Evolutionary conservation across 306 rosid species (phyloP), one percentile per base, ranked within the genome.

Genomic region (Dryas octopetala): DNA sequence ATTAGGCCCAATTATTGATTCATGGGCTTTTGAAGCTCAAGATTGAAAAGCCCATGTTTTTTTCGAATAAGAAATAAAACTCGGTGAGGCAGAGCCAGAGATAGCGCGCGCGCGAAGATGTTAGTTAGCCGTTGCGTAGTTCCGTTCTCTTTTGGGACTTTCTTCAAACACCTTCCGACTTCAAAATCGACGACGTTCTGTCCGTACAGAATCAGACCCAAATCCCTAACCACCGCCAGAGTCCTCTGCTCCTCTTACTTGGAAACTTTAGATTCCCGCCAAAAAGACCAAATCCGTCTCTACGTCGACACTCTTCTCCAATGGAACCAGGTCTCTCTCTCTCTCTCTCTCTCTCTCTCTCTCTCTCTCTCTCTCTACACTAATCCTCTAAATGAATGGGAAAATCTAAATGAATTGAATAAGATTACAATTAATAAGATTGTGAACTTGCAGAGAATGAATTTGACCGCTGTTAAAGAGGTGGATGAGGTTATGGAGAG

Each of bases 291-390:
- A 79, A 60, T 95, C 70, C 82, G 82, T 83, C 92, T 87, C 72
- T 91, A 87, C 77, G 96, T 90, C 58, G 88, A 90, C 71, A 74
- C 87, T 80, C 97, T 95, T 76, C 98, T 95, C 66, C 86, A 90
- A 73, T 95, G 98, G 98, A 95, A 95, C 89, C 82, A 82, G 96
- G 98, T 79, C 26, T 40, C 15, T 66, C 41, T 47, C 70, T 71
- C 57, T 48, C 53, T 23, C 49, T 28, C 15, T 19, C 14, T 57
- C 16, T 23, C 23, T 79, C 26, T 19, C 14, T 57, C 16, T 23
- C 23, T 79, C 26, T 48, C 53, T 23, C 49, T 28, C 15, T 19
- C 14, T 57, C 12, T 23, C 0, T 23, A 23, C 51, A 60, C 68
- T 62, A 16, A 4, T 9, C 26, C 13, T 15, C 54, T 45, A 70